Base-by-base conservation (phyloP, 345 rosid species). In the Bruguiera parviflora region DNA sequence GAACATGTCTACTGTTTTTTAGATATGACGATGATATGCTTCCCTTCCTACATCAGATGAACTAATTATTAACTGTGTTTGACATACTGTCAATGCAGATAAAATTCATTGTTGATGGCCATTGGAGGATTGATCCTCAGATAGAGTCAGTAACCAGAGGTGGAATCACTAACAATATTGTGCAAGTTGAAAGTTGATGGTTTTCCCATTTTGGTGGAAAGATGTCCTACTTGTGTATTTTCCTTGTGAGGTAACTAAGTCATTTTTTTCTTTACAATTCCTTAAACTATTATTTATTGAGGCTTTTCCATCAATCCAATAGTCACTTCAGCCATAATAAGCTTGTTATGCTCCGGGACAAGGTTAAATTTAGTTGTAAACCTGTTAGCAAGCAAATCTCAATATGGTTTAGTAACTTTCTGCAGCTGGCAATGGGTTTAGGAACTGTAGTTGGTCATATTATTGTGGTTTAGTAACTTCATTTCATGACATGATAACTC, bases 51-150 rank as follows among this genome's bases (percentile, higher is more conserved):
- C 18, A 13, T 11, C 47, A 43, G 47, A 61, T 64, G 32, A 1
- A 43, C 21, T 46, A n/a, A 46, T 13, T 59, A 29, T 25, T 37
- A 39, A 61, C 58, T 52, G 22, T 52, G 24, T 53, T 71, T 18
- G 53, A 53, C 51, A 16, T 22, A 22, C 47, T 63, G 33, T 66
- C 57, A 52, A 57, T 69, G 74, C 83, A 89, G 93, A 85, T 95
- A 67, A 95, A 95, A 75, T 95, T 95, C 78, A 74, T 94, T 16
- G 88, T 94, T 63, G 98, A 91, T 43, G 96, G 89, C 37, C 84
- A 87, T 27, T 95, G 97, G 98, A 84, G 15, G 61, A 67, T 77
- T 22, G 93, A 94, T 84, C 88, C 90, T 46, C 75, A 79, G 66
- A 82, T 72, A 80, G 96, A 91, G 67, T 75, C 85, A 1, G 84